Conservation (phyloP, 495 filamentous ascomycete genomes). For the Penicillium herquei region DNA sequence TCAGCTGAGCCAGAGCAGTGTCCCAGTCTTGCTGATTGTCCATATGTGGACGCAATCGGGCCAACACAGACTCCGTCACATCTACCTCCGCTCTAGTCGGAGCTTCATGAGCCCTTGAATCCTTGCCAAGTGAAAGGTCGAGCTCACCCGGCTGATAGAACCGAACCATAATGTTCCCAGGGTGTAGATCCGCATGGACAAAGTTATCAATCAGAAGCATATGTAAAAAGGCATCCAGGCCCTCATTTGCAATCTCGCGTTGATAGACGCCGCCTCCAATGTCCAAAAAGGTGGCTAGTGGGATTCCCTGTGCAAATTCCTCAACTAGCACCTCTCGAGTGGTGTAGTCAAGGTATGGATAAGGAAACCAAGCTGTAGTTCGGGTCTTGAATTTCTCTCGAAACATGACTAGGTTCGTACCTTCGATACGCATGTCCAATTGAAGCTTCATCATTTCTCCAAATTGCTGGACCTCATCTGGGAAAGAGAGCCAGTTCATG, state of each 20-base stretch:
- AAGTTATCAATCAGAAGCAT: slow-evolving; percentile 99
- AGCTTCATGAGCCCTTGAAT: slow-evolving; percentile 50
- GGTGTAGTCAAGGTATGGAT: slow-evolving; percentile 85
- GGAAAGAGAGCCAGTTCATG: slow-evolving; percentile 96
- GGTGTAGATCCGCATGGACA: slow-evolving; percentile 96
- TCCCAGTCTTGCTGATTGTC: slow-evolving; percentile 67
- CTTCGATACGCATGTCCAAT: slow-evolving; percentile 92
- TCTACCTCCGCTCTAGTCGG: slow-evolving; percentile 58
- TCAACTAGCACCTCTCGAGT: slow-evolving; percentile 92
- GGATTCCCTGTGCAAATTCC: slow-evolving; percentile 93
- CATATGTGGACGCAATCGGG: slow-evolving; percentile 70
- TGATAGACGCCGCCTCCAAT: slow-evolving; percentile 92
- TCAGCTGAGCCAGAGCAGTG: slow-evolving; percentile 71
- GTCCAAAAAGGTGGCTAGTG: slow-evolving; percentile 82
- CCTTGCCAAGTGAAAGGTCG: slow-evolving; percentile 55
- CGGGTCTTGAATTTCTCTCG: slow-evolving; percentile 86
- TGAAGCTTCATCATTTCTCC: slow-evolving; percentile 98
- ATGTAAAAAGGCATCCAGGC: slow-evolving; percentile 93
- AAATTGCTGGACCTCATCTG: slow-evolving; percentile 91
- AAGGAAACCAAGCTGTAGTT: slow-evolving; percentile 93
- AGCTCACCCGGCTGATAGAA: slow-evolving; percentile 86
- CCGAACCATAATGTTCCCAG: slow-evolving; percentile 99
- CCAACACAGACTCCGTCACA: slow-evolving; percentile 82
- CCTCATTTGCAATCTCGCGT: slow-evolving; percentile 91
- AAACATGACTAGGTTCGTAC: slow-evolving; percentile 84